Evolutionary conservation across 108 stramenopile genomes (phyloP).

Genomic region (Aurantiochytrium sp.): DNA sequence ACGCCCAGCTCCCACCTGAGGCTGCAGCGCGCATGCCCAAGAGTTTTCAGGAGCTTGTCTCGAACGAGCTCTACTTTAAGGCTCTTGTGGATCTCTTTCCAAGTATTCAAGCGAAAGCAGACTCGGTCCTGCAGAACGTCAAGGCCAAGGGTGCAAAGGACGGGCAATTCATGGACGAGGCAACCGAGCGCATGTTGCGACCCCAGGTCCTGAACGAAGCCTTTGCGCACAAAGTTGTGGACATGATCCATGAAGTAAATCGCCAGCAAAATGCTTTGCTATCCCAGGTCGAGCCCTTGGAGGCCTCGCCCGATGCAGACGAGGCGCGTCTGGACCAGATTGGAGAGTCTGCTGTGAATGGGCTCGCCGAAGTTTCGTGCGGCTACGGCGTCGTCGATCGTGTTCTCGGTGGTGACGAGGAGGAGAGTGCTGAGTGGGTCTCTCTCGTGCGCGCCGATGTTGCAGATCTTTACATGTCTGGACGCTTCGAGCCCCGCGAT

Average conservation of each 20-base stretch:
- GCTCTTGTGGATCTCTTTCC: neutral
- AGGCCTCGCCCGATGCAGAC: neutral
- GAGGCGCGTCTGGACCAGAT: neutral
- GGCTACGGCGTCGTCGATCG: neutral
- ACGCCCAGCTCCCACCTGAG: neutral
- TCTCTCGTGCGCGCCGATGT: neutral
- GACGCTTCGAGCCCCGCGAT: neutral
- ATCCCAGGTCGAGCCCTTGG: neutral
- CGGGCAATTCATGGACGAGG: conserved; percentile 4
- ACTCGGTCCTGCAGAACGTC: neutral
- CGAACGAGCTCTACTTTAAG: neutral
- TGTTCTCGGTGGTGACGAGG: neutral
- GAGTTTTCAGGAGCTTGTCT: neutral
- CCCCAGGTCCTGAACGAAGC: conserved; percentile 10
- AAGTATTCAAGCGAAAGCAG: neutral
- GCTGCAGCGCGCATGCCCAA: neutral
- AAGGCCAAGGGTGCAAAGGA: conserved; percentile 2
- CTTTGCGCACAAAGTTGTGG: neutral
- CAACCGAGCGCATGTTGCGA: neutral
- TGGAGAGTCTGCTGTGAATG: neutral
- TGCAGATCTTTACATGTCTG: neutral
- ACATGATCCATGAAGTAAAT: neutral
- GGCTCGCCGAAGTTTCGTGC: neutral
- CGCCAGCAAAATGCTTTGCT: neutral
- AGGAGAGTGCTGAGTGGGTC: neutral